Base-by-base conservation (phyloP, 192 early-diverging fungal genomes). In the Coemansia sp. region DNA sequence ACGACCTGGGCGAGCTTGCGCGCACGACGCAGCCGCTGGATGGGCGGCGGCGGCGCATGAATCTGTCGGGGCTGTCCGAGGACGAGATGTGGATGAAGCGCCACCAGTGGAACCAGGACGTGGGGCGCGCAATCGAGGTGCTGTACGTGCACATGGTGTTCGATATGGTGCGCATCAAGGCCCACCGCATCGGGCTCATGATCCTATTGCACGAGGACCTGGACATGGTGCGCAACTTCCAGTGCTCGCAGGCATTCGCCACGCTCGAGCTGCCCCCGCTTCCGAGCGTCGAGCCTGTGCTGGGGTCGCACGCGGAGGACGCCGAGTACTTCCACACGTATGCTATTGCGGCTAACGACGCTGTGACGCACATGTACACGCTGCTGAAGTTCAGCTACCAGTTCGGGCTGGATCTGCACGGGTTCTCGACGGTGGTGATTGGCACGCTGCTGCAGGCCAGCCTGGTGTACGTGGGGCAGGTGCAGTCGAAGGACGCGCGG, bases 181-280 rank as follows among this genome's bases (percentile, higher is more conserved):
- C 75, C 10, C 69, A 83, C 66, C 80, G 80, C 44, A 69, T 83
- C 33, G 80, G 67, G 10, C 69, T 83, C 39, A 77, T 83, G 80
- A 64, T 83, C 40, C 63, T 83, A 29, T 24, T 83, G 67, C 72
- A 63, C 59, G 80, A 83, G 60, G 72, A 83, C 39, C 72, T 83
- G 35, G 80, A 77, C 40, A 83, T 77, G 80, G 75, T 77, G 42
- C 80, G 75, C 72, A 83, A 83, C 62, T 83, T 83, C 53, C 80
- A 83, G 56, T 68, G 69, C 75, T 83, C 80, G 34, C 70, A 68
- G 62, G 75, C 69, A 6, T 74, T 77, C 36, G 46, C 72, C 17
- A 31, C 74, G 29, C 69, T 60, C 24, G 69, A 83, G 36, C 69
- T 83, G 62, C 75, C 74, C 6, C 54, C 45, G 3, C 57, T 57